Conservation (phyloP, 352 stramenopile species). For the Phytopythium montanum region DNA sequence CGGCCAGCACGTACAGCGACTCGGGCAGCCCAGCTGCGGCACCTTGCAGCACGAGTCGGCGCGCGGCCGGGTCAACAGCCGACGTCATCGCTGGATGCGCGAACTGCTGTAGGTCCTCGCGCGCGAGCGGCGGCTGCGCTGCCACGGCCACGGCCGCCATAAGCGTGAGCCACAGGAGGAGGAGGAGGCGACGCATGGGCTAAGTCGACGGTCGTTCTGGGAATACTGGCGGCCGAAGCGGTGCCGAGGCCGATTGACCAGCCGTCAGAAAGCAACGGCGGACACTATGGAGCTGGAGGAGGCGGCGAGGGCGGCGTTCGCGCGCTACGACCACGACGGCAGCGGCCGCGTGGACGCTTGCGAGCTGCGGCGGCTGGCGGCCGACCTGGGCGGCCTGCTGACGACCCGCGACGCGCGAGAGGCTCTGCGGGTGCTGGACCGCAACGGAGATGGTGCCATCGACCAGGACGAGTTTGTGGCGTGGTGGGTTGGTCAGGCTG, state of each 20-base stretch:
- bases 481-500: slow-evolving; percentile 46
- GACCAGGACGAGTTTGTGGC: slow-evolving; percentile 51
- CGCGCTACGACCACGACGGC: slow-evolving; percentile 50
- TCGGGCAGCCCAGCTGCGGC: slow-evolving; percentile 33
- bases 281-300: slow-evolving; percentile 39
- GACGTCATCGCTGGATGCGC: neutral
- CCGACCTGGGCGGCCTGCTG: slow-evolving; percentile 52
- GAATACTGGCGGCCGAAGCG: neutral
- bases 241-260: neutral
- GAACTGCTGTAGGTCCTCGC: slow-evolving; percentile 14
- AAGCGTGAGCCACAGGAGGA: neutral
- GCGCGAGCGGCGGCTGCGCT: slow-evolving; percentile 1
- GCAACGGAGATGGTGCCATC: slow-evolving; percentile 45
- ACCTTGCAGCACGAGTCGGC: slow-evolving; percentile 29
- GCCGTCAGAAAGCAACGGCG: neutral
- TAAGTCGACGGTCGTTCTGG: neutral
- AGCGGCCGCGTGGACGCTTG: slow-evolving; percentile 48
- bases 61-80: slow-evolving; percentile 21
- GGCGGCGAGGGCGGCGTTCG: slow-evolving; percentile 50
- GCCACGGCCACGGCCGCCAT: neutral
- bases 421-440: slow-evolving; percentile 41
- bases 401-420: slow-evolving; percentile 36
- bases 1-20: slow-evolving; percentile 44
- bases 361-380: slow-evolving; percentile 47
- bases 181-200: neutral